Conservation (phyloP, 345 rosid species). For the Gossypium longicalyx region DNA sequence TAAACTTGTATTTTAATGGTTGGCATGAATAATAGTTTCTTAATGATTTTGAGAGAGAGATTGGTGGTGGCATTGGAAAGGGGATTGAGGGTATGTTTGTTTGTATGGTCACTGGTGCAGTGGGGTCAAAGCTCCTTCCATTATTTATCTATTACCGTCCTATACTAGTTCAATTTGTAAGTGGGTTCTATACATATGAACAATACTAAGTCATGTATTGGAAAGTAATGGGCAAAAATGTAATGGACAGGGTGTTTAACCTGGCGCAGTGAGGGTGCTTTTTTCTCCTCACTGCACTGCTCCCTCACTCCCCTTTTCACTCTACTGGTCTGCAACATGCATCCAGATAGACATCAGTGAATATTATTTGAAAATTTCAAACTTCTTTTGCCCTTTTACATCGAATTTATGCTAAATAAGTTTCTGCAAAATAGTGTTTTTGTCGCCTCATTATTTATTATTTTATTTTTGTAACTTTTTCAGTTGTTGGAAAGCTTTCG, state of each 20-base stretch:
- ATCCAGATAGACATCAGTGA: not conserved
- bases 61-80: not conserved
- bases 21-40: not conserved
- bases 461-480: slow-evolving; percentile 10
- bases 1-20: not conserved
- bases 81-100: not conserved
- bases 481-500: slow-evolving; percentile 92
- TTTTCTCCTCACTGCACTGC: not conserved
- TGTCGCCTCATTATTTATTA: not conserved
- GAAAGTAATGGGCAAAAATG: not conserved
- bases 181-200: too few relatives aligned
- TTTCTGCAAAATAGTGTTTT: not conserved
- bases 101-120: not conserved
- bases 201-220: not conserved
- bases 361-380: not conserved
- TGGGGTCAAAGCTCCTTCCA: too few relatives aligned
- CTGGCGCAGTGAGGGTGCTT: not conserved
- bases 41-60: not conserved
- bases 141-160: not conserved
- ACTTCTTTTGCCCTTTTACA: not conserved
- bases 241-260: not conserved
- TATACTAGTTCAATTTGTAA: not conserved
- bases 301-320: not conserved
- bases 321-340: not conserved
- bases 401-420: not conserved